Percentiles rank a stretch among this genome's conserved stretches.
Conservation (phyloP, 139 green algal genomes). For the Micromonas pusilla region DNA sequence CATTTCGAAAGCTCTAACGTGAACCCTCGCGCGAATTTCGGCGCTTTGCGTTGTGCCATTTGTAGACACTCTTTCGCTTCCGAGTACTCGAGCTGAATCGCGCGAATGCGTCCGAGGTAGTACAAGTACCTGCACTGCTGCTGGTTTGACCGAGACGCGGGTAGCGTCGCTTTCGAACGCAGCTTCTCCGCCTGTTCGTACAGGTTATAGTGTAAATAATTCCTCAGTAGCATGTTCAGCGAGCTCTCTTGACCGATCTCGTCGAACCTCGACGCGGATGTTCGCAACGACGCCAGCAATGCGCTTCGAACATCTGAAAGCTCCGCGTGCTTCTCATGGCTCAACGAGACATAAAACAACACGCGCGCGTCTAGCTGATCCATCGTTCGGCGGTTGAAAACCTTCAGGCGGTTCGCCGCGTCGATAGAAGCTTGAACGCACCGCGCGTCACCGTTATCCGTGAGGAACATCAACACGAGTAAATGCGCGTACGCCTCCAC, state of each 20-base stretch:
- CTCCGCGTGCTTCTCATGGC: constrained; percentile 60
- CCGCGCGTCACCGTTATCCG: constrained; percentile 57
- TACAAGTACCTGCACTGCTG: constrained; percentile 90
- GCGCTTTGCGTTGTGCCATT: constrained; percentile 72
- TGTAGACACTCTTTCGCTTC: constrained; percentile 91
- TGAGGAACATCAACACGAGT: constrained; percentile 63
- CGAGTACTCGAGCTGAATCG: constrained; percentile 93
- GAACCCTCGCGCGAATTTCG: constrained; percentile 83
- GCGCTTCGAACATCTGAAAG: constrained; percentile 62
- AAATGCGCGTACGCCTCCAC: constrained; percentile 78
- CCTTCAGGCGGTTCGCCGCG: constrained; percentile 42
- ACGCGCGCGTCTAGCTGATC: constrained; percentile 79
- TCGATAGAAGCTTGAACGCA: neutral
- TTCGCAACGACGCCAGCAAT: constrained; percentile 79
- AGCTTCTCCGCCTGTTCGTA: constrained; percentile 98
- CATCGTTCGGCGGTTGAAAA: constrained; percentile 84
- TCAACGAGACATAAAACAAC: constrained; percentile 83
- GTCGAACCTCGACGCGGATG: constrained; percentile 84
- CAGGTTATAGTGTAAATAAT: constrained; percentile 90
- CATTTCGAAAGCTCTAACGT: constrained; percentile 77
- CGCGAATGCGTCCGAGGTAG: constrained; percentile 89
- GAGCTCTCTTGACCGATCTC: constrained; percentile 84
- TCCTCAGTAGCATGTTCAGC: constrained; percentile 94
- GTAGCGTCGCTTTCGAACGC: constrained; percentile 79
- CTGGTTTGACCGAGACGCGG: constrained; percentile 66